These are phyloP conservation scores for Sorghum bicolor DNA, from an alignment of 176 grass and related monocot species.

Conservation along the genomic window Sorghum_bicolor_NCBIv3 NC_012871.2:64121501-64122000, in stretches of 20 bases:
- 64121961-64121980: constrained; percentile 2
- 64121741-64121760: not conserved
- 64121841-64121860: not conserved
- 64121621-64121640: not conserved
- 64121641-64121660: not conserved
- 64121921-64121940: not conserved
- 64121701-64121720: not conserved
- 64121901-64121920: not conserved
- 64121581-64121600: not conserved
- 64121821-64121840: not conserved
- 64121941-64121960: not conserved
- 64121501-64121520: not conserved
- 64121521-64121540: not conserved
- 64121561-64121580: not conserved
- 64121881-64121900: not conserved
- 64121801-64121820: not conserved
- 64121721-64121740: not conserved
- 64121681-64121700: not conserved
- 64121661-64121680: not conserved
- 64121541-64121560: not conserved
- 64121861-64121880: not conserved
- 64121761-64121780: not conserved
- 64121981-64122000: not conserved
- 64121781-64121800: not conserved
- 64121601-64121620: not conserved